Base-by-base conservation (phyloP, 2,329 filamentous ascomycete species). In the Aspergillus aculeatus region DNA sequence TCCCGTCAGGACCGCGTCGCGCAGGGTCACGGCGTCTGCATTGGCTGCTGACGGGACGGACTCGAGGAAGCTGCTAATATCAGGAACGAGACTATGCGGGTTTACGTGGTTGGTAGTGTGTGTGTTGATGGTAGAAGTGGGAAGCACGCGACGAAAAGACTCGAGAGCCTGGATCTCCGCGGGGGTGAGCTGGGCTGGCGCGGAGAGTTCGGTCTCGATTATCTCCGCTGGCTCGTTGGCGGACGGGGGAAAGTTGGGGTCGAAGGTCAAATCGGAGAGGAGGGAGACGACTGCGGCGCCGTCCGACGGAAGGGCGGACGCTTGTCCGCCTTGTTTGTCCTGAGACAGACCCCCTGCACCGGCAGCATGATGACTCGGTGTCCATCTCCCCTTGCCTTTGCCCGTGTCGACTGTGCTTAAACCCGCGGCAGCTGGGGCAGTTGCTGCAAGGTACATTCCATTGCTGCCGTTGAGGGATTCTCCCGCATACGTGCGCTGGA, bases 271-370 rank as follows among this genome's bases (percentile, higher is more conserved):
- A 41, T 72, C 65, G 2, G 70, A 61, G 10, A 82, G 72, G 26
- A 82, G 68, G n/a, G 68, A 66, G 10, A 78, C 55, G 5, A 82
- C 78, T 4, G 71, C 79, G 38, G 70, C 64, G 26, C 80, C 80
- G 63, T 82, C 80, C 14, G 72, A 65, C 10, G 56, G 44, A 41
- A 60, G 23, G 49, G 29, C 31, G n/a, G 62, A 57, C 21, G 53
- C 51, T 38, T 26, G 47, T 49, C 47, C 55, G 59, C 24, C 47
- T 56, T 55, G 31, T 50, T 52, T 50, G 23, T 19, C 11, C 12
- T 16, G 41, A n/a, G 19, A 23, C 19, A 23, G 3, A 14, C 11
- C 44, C 29, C 26, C 16, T 48, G 5, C 26, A 4, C 14, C 47
- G 26, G 6, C 12, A 31, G 24, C 6, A 16, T 35, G n/a, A 19